Base-by-base conservation (phyloP, 768 basidiomycete genomes). In the Udeniomyces megalosporus region DNA sequence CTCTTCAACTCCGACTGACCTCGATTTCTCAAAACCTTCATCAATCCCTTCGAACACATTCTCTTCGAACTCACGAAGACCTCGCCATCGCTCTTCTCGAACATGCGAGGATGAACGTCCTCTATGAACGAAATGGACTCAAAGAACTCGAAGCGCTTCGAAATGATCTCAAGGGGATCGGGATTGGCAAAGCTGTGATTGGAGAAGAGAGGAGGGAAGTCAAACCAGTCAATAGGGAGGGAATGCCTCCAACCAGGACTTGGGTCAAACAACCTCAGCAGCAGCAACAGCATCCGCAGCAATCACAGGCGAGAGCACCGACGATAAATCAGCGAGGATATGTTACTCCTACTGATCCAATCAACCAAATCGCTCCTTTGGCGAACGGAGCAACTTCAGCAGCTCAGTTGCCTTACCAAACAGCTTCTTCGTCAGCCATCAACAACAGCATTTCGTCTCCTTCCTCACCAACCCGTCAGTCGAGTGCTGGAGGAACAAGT, bases 11-110 rank as follows among this genome's bases (percentile, higher is more conserved):
- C 55, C 84, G 89, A n/a, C 85, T 92, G 2, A 80, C 88, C 55
- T 89, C 89, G 49, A 96, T 99, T 60, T 96, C 93, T 1, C 83
- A 88, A 68, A 92, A 96, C 68, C 78, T 99, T 20, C 91, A 95
- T 68, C 81, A 81, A 53, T 85, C 92, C 2, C 79, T 99, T 31
- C 80, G 84, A 42, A 81, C 81, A 0, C 90, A 99, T 73, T 88
- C 86, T 62, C 81, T 82, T 52, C 81, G 85, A 66, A 86, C 91
- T 31, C 86, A 93, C 58, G 87, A 92, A 60, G 95, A 99, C 71
- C 80, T 96, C 58, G 87, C 87, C 20, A 79, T 86, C 24, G 86
- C 91, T 0, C 76, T 97, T 58, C 82, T 97, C 50, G 90, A 96
- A 72, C 90, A 97, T 73, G 88, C 88, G 20, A 84, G 92, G 26